Percentiles rank a stretch among this genome's conserved stretches.
Evolutionary conservation across 2,329 filamentous ascomycete species (phyloP).

Genomic region (Beauveria sp.): DNA sequence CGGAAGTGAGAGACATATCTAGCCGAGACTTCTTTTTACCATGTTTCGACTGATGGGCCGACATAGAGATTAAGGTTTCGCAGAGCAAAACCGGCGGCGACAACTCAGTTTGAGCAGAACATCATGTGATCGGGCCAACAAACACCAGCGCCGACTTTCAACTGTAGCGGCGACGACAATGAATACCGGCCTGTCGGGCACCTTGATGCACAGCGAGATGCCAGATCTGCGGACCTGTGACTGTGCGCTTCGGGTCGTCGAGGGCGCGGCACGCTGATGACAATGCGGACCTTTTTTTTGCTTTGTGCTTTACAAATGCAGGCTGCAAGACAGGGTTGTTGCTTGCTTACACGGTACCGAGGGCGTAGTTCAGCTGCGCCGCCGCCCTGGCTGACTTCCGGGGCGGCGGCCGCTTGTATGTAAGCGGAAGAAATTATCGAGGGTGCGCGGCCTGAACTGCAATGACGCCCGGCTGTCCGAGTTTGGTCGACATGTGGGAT

Average conservation of each 20-base stretch:
- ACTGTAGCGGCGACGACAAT: not conserved
- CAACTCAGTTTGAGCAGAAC: not conserved
- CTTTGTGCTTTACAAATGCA: slow-evolving; percentile 1
- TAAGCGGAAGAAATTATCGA: not conserved
- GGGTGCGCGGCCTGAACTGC: too few species aligned
- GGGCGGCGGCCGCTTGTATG: not conserved
- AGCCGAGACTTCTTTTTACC: not conserved
- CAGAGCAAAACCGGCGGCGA: not conserved
- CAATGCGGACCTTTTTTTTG: not conserved
- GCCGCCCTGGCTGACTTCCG: not conserved
- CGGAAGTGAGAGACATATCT: not conserved
- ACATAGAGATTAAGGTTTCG: not conserved
- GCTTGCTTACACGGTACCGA: not conserved
- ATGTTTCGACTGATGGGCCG: not conserved
- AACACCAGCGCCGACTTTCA: not conserved
- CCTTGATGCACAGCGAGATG: not conserved
- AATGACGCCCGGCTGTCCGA: not conserved
- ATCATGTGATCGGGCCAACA: slow-evolving; percentile 7
- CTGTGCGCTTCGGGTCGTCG: not conserved
- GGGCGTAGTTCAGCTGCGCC: not conserved
- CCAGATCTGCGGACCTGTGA: not conserved
- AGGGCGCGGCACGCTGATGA: not conserved
- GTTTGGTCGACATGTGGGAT: not conserved
- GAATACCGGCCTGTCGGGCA: not conserved
- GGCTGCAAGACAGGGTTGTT: not conserved